Conservation (phyloP, 2,329 filamentous ascomycete species). For the Fusarium concolor region DNA sequence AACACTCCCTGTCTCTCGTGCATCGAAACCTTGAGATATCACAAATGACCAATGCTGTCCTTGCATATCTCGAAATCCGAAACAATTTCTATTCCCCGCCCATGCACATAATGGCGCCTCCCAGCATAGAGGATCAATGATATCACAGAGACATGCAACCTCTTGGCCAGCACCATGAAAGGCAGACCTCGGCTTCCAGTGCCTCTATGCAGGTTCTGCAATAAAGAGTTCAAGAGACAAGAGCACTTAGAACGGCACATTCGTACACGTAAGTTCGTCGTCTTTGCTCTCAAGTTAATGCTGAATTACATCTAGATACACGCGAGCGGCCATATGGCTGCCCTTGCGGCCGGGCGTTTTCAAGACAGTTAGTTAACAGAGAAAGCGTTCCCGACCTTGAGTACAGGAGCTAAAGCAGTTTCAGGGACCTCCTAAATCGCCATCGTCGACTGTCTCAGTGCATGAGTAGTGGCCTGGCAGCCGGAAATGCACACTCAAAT, state of each 20-base stretch:
- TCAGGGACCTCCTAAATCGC: not conserved
- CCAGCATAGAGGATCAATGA: not conserved
- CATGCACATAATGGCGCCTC: not conserved
- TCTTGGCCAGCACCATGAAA: not conserved
- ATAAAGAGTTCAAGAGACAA: conserved; percentile 1
- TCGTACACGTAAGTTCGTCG: not conserved
- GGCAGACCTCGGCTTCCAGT: conserved; percentile 5
- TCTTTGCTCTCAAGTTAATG: accelerated
- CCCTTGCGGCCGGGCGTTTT: not conserved
- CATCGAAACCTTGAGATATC: not conserved
- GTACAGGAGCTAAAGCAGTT: not conserved
- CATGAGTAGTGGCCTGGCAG: not conserved
- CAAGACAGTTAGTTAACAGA: conserved; percentile 1
- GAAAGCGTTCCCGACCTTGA: accelerated
- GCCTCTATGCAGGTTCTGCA: conserved; percentile 1
- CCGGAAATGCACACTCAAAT: not conserved
- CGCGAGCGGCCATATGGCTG: not conserved
- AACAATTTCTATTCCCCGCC: not conserved
- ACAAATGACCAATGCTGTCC: not conserved
- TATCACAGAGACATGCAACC: not conserved
- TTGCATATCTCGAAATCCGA: not conserved
- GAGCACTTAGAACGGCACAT: not conserved
- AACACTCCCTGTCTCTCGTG: not conserved
- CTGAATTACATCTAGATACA: not conserved
- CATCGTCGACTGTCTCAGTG: not conserved